A percentile compares a stretch with the other conserved stretches of the same genome.
Evolutionary conservation across 108 stramenopile genomes (phyloP).

Genomic region (Craspedostauros australis): DNA sequence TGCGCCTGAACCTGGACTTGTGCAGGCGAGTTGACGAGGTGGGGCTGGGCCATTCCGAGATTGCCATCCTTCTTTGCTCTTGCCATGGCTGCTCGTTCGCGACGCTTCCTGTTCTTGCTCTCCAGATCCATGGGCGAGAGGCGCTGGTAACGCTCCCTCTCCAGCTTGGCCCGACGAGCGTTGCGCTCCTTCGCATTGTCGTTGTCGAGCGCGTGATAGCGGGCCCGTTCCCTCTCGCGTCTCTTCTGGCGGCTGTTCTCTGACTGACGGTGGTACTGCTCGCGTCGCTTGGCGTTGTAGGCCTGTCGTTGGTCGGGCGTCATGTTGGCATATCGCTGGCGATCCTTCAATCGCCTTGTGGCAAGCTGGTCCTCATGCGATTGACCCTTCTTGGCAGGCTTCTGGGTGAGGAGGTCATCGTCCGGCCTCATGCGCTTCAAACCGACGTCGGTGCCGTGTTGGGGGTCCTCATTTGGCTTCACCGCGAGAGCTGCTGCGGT

Average conservation of each 20-base stretch:
- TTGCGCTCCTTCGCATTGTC: conserved; percentile 59
- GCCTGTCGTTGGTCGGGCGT: conserved; percentile 62
- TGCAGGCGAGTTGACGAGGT: neutral
- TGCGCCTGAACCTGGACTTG: neutral
- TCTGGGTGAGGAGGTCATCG: conserved; percentile 22
- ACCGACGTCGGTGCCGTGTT: conserved; percentile 4
- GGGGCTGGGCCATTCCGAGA: conserved; percentile 4
- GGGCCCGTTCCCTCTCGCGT: conserved; percentile 61
- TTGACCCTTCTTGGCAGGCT: conserved; percentile 25
- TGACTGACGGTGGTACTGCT: conserved; percentile 76
- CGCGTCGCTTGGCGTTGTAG: conserved; percentile 80
- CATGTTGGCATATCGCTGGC: conserved; percentile 75
- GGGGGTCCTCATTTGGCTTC: conserved; percentile 14
- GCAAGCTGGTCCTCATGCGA: conserved; percentile 61
- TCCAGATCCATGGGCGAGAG: conserved; percentile 60
- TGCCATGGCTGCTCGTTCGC: conserved; percentile 63
- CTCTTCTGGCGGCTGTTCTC: conserved; percentile 60
- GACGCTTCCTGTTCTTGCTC: conserved; percentile 57
- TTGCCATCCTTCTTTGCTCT: conserved; percentile 35
- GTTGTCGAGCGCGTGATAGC: conserved; percentile 59
- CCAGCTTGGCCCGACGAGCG: conserved; percentile 68
- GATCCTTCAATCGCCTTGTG: conserved; percentile 73
- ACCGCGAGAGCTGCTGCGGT: conserved; percentile 27
- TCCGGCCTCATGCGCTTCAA: conserved; percentile 29
- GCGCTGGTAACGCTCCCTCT: conserved; percentile 76